Base-by-base conservation (phyloP, 179 eudicot genomes). In the Vitellaria paradoxa region DNA sequence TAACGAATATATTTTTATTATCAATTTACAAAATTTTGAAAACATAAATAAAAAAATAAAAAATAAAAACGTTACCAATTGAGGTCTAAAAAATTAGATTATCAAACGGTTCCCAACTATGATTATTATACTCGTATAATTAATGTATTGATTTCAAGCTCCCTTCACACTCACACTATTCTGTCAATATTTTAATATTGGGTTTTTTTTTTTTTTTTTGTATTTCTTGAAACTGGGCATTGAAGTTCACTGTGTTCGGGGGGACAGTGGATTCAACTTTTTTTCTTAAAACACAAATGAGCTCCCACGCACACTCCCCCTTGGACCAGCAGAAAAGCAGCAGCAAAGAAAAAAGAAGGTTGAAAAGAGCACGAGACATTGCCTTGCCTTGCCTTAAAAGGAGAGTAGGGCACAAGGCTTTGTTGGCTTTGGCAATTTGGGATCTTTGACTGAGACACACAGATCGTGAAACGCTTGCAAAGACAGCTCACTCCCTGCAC, bases 371-470 rank as follows among this genome's bases (percentile, higher is more conserved):
- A 23, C 14, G 45, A 71, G 30, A 70, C 68, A 62, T 21, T 59
- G 75, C 56, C 59, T 71, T 59, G 75, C 56, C 59, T 71, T 78
- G 57, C 56, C 70, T 62, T 40, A 78, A 78, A 78, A 78, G 70
- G 56, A 52, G 69, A 61, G 77, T 52, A 63, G 46, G 72, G 47
- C 50, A 73, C 77, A 64, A 63, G 76, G 57, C 40, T 78, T 74
- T 55, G 77, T 73, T 78, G 72, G 72, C 72, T 55, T 78, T 73
- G 53, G 72, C 52, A 37, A 78, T 72, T 65, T 64, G 66, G 77
- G 70, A 78, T 78, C 81, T 78, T 78, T 78, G 81, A 78, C 81
- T 52, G 55, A 53, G 45, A 65, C 23, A 60, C 30, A 69, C 13
- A 4, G 14, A 4, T 47, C 47, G 57, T 63, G 3, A 24, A 49